Conservation (phyloP, 108 stramenopile species). For the Pseudonitzschia multiseries region DNA sequence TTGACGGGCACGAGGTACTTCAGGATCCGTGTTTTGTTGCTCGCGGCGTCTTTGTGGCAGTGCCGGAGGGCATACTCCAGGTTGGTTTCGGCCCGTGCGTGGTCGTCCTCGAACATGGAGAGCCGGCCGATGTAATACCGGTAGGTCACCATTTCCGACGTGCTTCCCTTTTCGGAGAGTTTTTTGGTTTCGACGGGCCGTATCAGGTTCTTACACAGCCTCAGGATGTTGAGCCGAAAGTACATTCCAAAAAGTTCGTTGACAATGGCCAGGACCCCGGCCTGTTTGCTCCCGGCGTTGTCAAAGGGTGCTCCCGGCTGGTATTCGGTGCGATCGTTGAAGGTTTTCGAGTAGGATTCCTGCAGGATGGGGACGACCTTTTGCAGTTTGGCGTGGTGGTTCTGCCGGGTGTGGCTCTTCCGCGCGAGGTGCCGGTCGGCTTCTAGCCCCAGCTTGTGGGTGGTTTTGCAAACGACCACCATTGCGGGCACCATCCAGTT, state of each 20-base stretch:
- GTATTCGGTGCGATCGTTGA: constrained; percentile 83
- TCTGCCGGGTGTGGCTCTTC: constrained; percentile 26
- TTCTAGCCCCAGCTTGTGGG: constrained; percentile 57
- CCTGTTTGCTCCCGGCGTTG: constrained; percentile 75
- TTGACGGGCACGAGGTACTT: constrained; percentile 91
- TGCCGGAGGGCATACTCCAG: constrained; percentile 85
- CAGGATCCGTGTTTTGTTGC: constrained; percentile 87
- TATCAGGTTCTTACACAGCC: constrained; percentile 90
- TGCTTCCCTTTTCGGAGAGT: constrained; percentile 66
- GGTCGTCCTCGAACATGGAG: constrained; percentile 94
- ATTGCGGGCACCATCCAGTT: constrained; percentile 86
- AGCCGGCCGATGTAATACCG: constrained; percentile 89
- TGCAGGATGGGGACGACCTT: constrained; percentile 76
- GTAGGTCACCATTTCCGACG: constrained; percentile 92
- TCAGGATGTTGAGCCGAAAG: constrained; percentile 90
- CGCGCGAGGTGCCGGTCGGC: constrained; percentile 52
- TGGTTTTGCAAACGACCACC: constrained; percentile 69
- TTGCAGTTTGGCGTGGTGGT: constrained; percentile 57
- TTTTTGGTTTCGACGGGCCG: constrained; percentile 75
- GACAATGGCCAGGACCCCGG: constrained; percentile 83
- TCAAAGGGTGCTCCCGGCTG: constrained; percentile 34
- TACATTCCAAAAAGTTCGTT: constrained; percentile 93
- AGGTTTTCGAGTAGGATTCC: constrained; percentile 76
- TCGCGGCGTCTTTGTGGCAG: constrained; percentile 64
- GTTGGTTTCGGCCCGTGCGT: constrained; percentile 82